Conservation (phyloP, 352 stramenopile genomes). For the Globisporangium iwayamae region DNA sequence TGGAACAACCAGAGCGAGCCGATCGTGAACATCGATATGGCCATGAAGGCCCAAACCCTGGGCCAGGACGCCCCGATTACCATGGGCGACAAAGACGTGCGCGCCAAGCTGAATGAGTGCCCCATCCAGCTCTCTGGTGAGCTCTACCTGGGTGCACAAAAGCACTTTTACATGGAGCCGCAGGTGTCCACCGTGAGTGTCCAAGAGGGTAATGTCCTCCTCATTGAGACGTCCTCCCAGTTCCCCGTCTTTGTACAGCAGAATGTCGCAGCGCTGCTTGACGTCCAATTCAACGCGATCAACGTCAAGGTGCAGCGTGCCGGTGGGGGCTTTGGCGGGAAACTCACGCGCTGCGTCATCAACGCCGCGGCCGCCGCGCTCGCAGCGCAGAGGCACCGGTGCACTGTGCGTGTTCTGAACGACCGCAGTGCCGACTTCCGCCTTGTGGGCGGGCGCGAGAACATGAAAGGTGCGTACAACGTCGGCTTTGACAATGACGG, state of each 20-base stretch:
- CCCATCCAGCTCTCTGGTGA: constrained; percentile 90
- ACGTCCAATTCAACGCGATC: constrained; percentile 88
- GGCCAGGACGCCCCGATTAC: constrained; percentile 75
- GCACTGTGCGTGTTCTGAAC: constrained; percentile 90
- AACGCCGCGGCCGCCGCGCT: constrained; percentile 89
- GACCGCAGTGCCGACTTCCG: constrained; percentile 95
- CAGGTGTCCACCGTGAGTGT: constrained; percentile 79
- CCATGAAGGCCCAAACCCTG: constrained; percentile 29
- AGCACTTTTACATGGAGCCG: constrained; percentile 96
- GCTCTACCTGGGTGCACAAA: constrained; percentile 89
- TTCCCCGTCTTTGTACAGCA: constrained; percentile 91
- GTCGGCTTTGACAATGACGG: constrained; percentile 82
- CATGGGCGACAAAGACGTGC: constrained; percentile 69
- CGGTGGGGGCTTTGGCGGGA: constrained; percentile 95
- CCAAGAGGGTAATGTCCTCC: constrained; percentile 87
- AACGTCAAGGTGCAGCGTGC: constrained; percentile 92
- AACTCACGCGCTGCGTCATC: constrained; percentile 93
- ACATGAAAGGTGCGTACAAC: constrained; percentile 93
- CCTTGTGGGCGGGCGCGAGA: constrained; percentile 90
- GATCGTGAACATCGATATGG: constrained; percentile 37
- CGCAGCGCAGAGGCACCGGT: constrained; percentile 81
- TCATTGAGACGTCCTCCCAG: constrained; percentile 92
- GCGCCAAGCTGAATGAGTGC: constrained; percentile 79
- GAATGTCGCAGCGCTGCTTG: constrained; percentile 84
- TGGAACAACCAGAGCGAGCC: constrained; percentile 29